phyloP scores from a whole-genome alignment of 2,329 filamentous ascomycete species.

The Delphinella strobiligena region DNA sequence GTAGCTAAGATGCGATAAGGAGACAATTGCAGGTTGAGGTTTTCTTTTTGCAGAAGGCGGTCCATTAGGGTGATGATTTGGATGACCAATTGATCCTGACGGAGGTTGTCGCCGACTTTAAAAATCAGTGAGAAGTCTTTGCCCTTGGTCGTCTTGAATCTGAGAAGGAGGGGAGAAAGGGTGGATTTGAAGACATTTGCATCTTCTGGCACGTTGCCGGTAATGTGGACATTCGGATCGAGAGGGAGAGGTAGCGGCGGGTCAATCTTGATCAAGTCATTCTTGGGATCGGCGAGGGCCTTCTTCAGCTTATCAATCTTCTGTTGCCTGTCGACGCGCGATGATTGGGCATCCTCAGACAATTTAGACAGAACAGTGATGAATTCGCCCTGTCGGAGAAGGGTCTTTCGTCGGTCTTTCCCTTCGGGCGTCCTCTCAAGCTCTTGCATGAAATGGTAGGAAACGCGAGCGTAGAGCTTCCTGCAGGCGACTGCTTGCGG shows the following conservation, averaged over 20 bases:
- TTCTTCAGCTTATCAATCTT: conserved; percentile 80
- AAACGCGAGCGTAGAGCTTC: conserved; percentile 81
- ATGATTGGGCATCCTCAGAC: conserved; percentile 74
- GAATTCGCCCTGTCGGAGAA: conserved; percentile 81
- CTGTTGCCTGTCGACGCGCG: conserved; percentile 61
- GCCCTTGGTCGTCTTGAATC: conserved; percentile 70
- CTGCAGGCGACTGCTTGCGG: conserved; percentile 52
- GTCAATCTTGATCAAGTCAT: conserved; percentile 73
- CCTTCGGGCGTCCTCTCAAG: conserved; percentile 62
- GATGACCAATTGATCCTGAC: conserved; percentile 93
- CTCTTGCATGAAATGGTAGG: conserved; percentile 91
- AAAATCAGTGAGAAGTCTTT: conserved; percentile 83
- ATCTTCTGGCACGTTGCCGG: conserved; percentile 71
- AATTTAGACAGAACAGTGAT: conserved; percentile 79
- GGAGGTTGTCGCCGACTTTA: conserved; percentile 91
- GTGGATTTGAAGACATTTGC: conserved; percentile 93
- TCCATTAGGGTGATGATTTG: conserved; percentile 98
- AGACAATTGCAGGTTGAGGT: conserved; percentile 85
- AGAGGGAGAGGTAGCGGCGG: conserved; percentile 78
- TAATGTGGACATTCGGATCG: conserved; percentile 70
- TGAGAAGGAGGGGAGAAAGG: conserved; percentile 78
- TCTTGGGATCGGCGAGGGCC: conserved; percentile 76
- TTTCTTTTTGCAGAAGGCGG: conserved; percentile 86
- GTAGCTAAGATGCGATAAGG: conserved; percentile 96
- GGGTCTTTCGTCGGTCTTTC: conserved; percentile 57